Evolutionary conservation across 1,139 yeast genomes (phyloP), one percentile per base, ranked within the genome.

Genomic region (Yamadazyma aaseri): DNA sequence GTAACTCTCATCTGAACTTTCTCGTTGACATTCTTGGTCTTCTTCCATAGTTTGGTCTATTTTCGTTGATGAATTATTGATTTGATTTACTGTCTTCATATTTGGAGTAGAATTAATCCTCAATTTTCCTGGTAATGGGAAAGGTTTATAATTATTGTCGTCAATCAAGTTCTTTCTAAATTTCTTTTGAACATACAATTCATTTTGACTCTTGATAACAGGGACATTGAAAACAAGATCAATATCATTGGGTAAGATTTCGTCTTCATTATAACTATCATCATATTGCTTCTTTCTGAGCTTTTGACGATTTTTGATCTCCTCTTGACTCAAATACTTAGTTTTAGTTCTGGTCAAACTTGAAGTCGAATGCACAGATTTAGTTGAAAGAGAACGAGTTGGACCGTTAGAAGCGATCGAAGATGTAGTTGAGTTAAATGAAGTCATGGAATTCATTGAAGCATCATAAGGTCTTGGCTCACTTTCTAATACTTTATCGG

Each of bases 151-250:
- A 37, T 55, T 57, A 29, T 53, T 49, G 34, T 59, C 63, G 31
- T 50, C 49, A 31, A 58, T 46, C 21, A 64, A 46, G 37, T 62
- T 66, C 24, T 50, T 50, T 23, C 61, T 55, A 25, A 43, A 29
- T 31, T 34, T 46, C 25, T 51, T 47, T 17, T 54, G 46, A 31
- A 56, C 42, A 40, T 59, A 68, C 24, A 67, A 41, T 33, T 65
- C 69, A 32, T 60, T 58, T 36, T 61, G 63, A 44, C 58, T 63
- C 39, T 60, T 59, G 22, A 70, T 62, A 9, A 70, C 61, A 1
- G 76, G 76, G 11, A 71, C 75, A 40, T 71, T 71, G 44, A 69
- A 70, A 5, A 68, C 65, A 29, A 67, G 52, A 36, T 65, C 69
- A 36, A 65, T 49, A 40, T 67, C 73, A 42, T 61, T 60, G 11